phyloP scores from a whole-genome alignment of 2,329 filamentous ascomycete genomes.

The Nemania serpens region DNA sequence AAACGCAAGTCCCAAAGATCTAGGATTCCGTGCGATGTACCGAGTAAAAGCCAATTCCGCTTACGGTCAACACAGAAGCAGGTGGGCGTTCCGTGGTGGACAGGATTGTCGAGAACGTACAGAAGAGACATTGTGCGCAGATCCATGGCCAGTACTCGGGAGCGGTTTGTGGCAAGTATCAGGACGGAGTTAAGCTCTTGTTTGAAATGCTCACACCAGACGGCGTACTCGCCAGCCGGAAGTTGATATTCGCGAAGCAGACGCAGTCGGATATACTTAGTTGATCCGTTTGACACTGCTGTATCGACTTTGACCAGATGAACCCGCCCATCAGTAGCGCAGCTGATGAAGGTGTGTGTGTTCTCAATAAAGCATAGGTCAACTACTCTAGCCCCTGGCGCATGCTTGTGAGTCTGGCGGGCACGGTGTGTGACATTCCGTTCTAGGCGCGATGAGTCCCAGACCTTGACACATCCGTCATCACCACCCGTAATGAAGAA shows the following conservation, averaged over 20 bases:
- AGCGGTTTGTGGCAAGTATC: slow-evolving; percentile 83
- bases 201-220: slow-evolving; percentile 93
- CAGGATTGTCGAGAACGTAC: slow-evolving; percentile 81
- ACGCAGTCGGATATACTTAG: slow-evolving; percentile 78
- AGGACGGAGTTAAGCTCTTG: slow-evolving; percentile 81
- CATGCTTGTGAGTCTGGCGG: slow-evolving; percentile 81
- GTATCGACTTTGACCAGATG: slow-evolving; percentile 83
- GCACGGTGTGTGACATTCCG: slow-evolving; percentile 88
- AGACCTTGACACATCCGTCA: slow-evolving; percentile 88
- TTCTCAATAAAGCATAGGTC: slow-evolving; percentile 90
- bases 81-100: slow-evolving; percentile 89
- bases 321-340: slow-evolving; percentile 86
- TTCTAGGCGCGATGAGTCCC: slow-evolving; percentile 89
- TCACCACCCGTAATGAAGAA: slow-evolving; percentile 96
- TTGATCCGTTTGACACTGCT: slow-evolving; percentile 51
- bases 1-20: slow-evolving; percentile 98
- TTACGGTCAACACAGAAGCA: slow-evolving; percentile 88
- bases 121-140: slow-evolving; percentile 83
- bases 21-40: slow-evolving; percentile 89
- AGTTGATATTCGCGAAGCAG: slow-evolving; percentile 82
- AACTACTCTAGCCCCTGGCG: slow-evolving; percentile 71
- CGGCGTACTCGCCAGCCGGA: slow-evolving; percentile 72
- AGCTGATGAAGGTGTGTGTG: slow-evolving; percentile 91
- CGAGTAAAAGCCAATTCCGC: slow-evolving; percentile 87
- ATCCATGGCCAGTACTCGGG: slow-evolving; percentile 82